Percentiles rank a stretch among this genome's conserved stretches.
Conservation (phyloP, 106 monocot genomes). For the Phalaenopsis aphrodite region DNA sequence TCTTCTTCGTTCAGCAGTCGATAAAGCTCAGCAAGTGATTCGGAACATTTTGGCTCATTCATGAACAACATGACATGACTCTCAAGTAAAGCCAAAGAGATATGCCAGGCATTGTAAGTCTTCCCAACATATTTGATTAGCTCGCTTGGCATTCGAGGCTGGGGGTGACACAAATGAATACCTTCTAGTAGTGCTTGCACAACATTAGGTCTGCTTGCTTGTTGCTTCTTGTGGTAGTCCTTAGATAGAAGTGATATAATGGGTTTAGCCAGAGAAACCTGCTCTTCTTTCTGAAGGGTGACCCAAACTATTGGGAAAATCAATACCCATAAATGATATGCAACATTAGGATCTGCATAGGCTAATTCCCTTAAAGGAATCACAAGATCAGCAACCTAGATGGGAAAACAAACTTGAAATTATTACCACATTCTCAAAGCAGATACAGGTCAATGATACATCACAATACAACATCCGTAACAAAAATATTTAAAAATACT, state of each 20-base stretch:
- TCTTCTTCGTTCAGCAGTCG: conserved; percentile 95
- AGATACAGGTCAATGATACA: neutral
- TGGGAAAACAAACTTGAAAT: neutral
- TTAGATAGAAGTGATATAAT: conserved; percentile 86
- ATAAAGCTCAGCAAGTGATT: conserved; percentile 95
- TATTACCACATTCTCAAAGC: neutral
- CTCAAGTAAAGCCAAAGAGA: conserved; percentile 78
- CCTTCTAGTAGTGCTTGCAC: conserved; percentile 99
- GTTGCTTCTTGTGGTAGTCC: conserved; percentile 98
- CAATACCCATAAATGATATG: conserved; percentile 98
- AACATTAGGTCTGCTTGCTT: conserved; percentile 82
- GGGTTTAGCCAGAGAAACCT: conserved; percentile 82
- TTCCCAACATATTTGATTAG: conserved; percentile 97
- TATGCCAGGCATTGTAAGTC: conserved; percentile 97
- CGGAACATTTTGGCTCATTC: conserved; percentile 96
- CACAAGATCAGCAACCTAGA: conserved; percentile 78
- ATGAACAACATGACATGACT: conserved; percentile 93
- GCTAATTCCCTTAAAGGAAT: conserved; percentile 82
- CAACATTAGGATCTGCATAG: conserved; percentile 84
- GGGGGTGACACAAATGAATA: conserved; percentile 95
- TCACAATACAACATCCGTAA: conserved; percentile 1
- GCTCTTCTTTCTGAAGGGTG: conserved; percentile 93
- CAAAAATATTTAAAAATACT: neutral
- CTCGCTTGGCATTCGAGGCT: conserved; percentile 99
- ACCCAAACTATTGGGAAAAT: conserved; percentile 99